Percentiles rank a stretch among this genome's conserved stretches.
Conservation (phyloP, 768 basidiomycete species). For the Rhizopogon salebrosus region DNA sequence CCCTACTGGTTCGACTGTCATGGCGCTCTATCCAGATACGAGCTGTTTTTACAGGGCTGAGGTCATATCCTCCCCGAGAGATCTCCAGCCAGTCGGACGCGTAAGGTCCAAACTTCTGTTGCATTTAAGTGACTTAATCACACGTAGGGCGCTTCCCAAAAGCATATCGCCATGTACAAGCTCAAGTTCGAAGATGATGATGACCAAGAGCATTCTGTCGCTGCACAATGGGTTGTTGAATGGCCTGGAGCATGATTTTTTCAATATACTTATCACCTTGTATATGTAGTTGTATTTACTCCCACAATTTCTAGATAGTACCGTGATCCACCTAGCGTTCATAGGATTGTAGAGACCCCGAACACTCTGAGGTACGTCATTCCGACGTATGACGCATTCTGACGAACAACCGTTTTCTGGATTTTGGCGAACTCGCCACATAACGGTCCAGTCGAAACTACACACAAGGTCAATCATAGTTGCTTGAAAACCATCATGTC, state of each 20-base stretch:
- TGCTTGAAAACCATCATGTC: constrained; percentile 43
- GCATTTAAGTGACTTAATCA: constrained; percentile 2
- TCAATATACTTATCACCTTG: constrained; percentile 1
- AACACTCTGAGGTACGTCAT: not conserved
- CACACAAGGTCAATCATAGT: not conserved
- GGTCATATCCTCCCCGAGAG: constrained; percentile 64
- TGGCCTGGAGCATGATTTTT: constrained; percentile 46
- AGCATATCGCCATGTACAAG: constrained; percentile 58
- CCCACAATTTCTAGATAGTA: constrained; percentile 12
- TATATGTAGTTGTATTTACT: constrained; percentile 1
- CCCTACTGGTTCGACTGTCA: constrained; percentile 62
- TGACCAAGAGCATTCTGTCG: constrained; percentile 71
- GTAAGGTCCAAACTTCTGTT: constrained; percentile 24
- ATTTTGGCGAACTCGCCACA: not conserved
- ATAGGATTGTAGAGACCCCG: not conserved
- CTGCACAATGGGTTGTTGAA: constrained; percentile 79
- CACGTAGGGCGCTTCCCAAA: constrained; percentile 32
- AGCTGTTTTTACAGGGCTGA: constrained; percentile 89
- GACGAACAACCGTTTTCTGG: not conserved
- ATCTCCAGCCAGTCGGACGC: constrained; percentile 30
- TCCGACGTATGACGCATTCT: not conserved
- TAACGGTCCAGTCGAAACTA: too few relatives aligned
- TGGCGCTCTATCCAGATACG: constrained; percentile 89
- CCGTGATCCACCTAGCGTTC: too few relatives aligned
- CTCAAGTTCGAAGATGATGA: constrained; percentile 89